These are phyloP conservation scores for Serendipita sp. DNA, from an alignment of 768 basidiomycete species.

Conservation along the genomic window DNA sequence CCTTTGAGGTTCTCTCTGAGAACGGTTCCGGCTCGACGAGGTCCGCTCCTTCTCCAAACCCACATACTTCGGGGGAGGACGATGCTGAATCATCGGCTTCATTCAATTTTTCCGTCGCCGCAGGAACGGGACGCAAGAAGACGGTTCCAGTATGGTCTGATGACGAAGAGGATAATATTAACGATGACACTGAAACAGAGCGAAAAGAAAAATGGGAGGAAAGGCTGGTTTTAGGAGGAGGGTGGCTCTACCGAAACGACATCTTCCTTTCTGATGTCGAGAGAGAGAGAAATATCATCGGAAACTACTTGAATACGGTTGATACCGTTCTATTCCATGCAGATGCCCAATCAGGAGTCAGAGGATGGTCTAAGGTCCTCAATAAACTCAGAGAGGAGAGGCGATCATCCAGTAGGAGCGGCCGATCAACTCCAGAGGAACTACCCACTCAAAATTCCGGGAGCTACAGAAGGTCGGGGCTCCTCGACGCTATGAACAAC, in stretches of 20 bases:
- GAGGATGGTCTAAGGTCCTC: conserved; percentile 29
- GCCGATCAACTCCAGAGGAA: neutral
- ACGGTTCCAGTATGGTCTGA: conserved; percentile 73
- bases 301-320: conserved; percentile 55
- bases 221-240: conserved; percentile 58
- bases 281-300: conserved; percentile 42
- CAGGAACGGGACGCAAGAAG: conserved; percentile 47
- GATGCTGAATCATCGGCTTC: conserved; percentile 22
- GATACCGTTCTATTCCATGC: conserved; percentile 56
- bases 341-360: conserved; percentile 28
- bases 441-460: neutral
- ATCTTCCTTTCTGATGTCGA: conserved; percentile 34
- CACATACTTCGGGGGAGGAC: conserved; percentile 15
- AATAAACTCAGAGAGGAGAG: conserved; percentile 31
- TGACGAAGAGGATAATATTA: conserved; percentile 32
- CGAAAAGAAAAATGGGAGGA: conserved; percentile 71
- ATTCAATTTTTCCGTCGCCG: conserved; percentile 39
- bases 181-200: conserved; percentile 32
- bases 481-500: conserved; percentile 36
- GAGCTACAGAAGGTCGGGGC: conserved; percentile 28
- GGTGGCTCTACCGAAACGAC: conserved; percentile 68
- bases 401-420: conserved; percentile 12
- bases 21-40: conserved; percentile 30
- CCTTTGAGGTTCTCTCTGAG: conserved; percentile 69
- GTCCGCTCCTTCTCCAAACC: conserved; percentile 11